Conservation (phyloP, 1,284 basidiomycete species). For the Peniophora sp. region DNA sequence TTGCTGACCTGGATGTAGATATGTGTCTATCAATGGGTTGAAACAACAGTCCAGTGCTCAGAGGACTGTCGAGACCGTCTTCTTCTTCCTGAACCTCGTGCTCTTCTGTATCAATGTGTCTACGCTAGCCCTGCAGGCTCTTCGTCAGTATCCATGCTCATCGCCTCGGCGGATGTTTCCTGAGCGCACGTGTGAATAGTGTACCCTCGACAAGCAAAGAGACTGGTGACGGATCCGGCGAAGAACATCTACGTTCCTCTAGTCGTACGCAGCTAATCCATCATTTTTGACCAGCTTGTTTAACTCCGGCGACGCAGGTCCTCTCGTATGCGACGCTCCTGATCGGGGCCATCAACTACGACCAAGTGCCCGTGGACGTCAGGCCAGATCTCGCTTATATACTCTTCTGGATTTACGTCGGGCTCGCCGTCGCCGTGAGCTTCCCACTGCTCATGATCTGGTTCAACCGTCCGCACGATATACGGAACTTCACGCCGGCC, state of each 20-base stretch:
- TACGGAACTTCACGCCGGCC: conserved; percentile 36
- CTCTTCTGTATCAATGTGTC: conserved; percentile 34
- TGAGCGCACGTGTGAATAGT: conserved; percentile 19
- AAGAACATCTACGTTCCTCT: conserved; percentile 40
- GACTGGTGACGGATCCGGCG: conserved; percentile 35
- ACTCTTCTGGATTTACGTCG: conserved; percentile 40
- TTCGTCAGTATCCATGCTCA: conserved; percentile 21
- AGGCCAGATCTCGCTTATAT: conserved; percentile 17
- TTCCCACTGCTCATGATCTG: conserved; percentile 45
- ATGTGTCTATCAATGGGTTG: conserved; percentile 35
- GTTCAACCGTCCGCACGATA: conserved; percentile 40
- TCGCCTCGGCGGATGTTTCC: background rate
- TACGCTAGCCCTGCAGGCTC: conserved; percentile 36
- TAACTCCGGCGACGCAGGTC: conserved; percentile 20
- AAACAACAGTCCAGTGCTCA: conserved; percentile 26
- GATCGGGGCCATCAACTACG: conserved; percentile 42
- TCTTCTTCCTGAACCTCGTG: conserved; percentile 38
- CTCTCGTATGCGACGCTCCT: conserved; percentile 43
- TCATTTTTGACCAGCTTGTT: too few relatives aligned
- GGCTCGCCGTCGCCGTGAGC: conserved; percentile 29
- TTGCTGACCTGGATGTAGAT: too few relatives aligned
- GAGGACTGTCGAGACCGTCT: conserved; percentile 31
- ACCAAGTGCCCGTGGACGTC: conserved; percentile 22
- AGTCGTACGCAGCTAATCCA: conserved; percentile 20
- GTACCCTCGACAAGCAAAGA: conserved; percentile 33